Base-by-base conservation (phyloP, 106 monocot genomes). In the Dioscorea dumetorum region DNA sequence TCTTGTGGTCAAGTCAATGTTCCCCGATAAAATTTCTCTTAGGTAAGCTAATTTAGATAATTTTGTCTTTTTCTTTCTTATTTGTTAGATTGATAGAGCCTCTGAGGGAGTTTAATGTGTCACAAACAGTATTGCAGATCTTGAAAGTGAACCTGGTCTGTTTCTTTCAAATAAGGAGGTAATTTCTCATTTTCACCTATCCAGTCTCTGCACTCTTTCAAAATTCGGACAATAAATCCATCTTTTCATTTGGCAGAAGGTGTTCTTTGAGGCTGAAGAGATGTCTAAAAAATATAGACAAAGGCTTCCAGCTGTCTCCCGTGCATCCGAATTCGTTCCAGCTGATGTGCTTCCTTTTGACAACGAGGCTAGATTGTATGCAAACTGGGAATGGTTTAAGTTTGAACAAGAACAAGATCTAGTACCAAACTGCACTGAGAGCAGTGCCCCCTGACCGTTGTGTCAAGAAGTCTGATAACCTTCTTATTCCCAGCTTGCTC, bases 301-400 rank as follows among this genome's bases (percentile, higher is more conserved):
- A 58, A 80, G 68, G 72, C 64, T 74, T 23, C 80, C 81, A 11
- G 62, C 61, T 18, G 57, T 78, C 28, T 67, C 83, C 24, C 59
- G 5, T 9, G 75, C 74, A 23, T n/a, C 23, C 19, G 77, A 74
- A 48, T 13, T 67, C 28, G 62, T 24, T 12, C 63, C 78, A 28
- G 14, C 1, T 31, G 76, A 78, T 21, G 57, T 67, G 13, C 70
- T 84, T 33, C 84, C 86, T 2, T 95, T 95, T 59, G 88, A 91
- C 52, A 74, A 91, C 22, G 95, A 88, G 68, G 60, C 79, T 67
- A 69, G 33, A 58, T 32, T 91, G 16, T 91, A 91, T 59, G 58
- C 91, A 49, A 95, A 91, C 76, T 91, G 91, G 91, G 78, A 82
- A 61, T 97, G 95, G 88, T 87, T 97, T 76, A 87, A 82, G 80